phyloP scores from a whole-genome alignment of 2,329 filamentous ascomycete genomes.

The Xylaria sp. region DNA sequence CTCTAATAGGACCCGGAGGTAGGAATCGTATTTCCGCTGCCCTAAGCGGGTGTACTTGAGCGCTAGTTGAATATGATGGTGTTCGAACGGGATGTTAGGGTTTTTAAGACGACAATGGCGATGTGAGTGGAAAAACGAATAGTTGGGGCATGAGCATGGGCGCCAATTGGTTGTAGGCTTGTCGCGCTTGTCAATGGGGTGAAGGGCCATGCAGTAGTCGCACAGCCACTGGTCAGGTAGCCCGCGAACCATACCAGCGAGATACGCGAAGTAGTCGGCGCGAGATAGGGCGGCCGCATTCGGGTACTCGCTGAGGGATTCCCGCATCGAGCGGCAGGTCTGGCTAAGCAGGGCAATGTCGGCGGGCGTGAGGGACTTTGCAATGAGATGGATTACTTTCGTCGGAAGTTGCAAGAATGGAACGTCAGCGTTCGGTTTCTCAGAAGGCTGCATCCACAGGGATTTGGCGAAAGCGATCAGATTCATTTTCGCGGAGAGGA shows the following conservation, averaged over 20 bases:
- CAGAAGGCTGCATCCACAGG: neutral
- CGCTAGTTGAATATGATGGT: constrained; percentile 12
- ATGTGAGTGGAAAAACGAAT: no score
- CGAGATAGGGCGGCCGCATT: neutral
- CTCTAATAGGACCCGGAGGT: neutral
- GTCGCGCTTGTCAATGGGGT: neutral
- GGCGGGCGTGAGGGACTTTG: neutral
- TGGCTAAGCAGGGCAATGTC: neutral
- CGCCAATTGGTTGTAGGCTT: neutral
- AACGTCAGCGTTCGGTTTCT: neutral
- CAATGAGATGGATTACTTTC: neutral
- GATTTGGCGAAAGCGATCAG: neutral
- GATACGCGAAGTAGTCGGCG: neutral
- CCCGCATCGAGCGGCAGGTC: neutral
- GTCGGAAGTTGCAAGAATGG: neutral
- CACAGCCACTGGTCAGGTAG: neutral
- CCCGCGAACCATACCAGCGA: neutral
- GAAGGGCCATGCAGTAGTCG: neutral
- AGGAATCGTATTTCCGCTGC: neutral
- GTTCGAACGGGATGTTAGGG: neutral
- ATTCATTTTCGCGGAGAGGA: neutral
- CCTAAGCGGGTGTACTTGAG: constrained; percentile 15
- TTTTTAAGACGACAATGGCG: no score
- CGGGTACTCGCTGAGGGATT: neutral
- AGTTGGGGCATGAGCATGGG: no score